Conservation (phyloP, 352 stramenopile genomes). For the Globisporangium sylvaticum region DNA sequence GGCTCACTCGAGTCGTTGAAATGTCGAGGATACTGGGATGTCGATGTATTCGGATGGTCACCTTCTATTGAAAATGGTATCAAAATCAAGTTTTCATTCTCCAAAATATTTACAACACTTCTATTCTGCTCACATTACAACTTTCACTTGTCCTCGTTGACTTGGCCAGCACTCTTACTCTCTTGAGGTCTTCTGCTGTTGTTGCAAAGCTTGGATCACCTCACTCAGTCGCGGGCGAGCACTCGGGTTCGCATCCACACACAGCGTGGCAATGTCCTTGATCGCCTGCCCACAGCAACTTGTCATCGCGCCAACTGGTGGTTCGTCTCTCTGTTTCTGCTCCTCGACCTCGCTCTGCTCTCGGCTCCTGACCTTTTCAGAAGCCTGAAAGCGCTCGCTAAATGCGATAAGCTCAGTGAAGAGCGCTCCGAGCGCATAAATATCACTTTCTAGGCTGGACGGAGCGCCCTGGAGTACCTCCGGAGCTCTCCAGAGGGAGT, state of each 20-base stretch:
- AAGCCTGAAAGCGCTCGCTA: not conserved
- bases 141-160: not conserved
- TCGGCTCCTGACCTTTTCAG: not conserved
- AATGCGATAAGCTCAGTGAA: constrained; percentile 3
- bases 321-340: not conserved
- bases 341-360: not conserved
- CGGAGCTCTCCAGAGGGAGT: not conserved
- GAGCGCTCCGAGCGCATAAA: constrained; percentile 10
- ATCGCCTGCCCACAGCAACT: not conserved
- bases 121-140: not conserved
- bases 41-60: not conserved
- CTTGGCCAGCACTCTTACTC: not conserved
- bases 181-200: not conserved
- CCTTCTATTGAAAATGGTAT: not conserved
- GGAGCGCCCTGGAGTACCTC: not conserved
- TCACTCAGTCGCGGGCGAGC: not conserved
- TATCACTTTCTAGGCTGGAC: not conserved
- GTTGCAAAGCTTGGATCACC: not conserved
- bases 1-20: not conserved
- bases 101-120: not conserved
- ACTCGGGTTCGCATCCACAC: not conserved
- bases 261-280: not conserved
- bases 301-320: not conserved
- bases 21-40: not conserved
- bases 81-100: not conserved